These are phyloP conservation scores for Herpotrichia juniperi DNA, from an alignment of 2,329 filamentous ascomycete species.

Conservation along the genomic window DNA sequence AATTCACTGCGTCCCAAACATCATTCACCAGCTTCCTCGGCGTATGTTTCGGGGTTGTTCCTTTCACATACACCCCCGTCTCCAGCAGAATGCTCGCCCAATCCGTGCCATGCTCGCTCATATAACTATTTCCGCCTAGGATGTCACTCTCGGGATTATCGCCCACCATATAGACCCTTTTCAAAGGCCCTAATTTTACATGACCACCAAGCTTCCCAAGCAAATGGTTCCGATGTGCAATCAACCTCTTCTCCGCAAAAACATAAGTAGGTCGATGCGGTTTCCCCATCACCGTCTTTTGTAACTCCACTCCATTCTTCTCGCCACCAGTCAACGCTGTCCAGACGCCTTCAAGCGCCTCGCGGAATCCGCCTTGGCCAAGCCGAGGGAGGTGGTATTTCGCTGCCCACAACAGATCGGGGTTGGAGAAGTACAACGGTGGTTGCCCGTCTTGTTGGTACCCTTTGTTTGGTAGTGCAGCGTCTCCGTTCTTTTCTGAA, in stretches of 20 bases:
- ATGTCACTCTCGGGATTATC: conserved; percentile 82
- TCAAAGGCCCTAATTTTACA: conserved; percentile 59
- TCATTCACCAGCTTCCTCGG: conserved; percentile 73
- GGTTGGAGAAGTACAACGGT: conserved; percentile 83
- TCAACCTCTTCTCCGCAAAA: conserved; percentile 79
- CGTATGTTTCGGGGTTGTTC: conserved; percentile 61
- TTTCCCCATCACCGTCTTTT: conserved; percentile 79
- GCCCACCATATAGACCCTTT: conserved; percentile 90
- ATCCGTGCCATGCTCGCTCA: conserved; percentile 68
- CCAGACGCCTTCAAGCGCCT: conserved; percentile 83
- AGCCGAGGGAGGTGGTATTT: conserved; percentile 83
- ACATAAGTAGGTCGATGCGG: conserved; percentile 78
- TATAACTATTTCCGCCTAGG: conserved; percentile 78
- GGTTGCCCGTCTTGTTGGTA: conserved; percentile 86
- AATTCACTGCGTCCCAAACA: conserved; percentile 77
- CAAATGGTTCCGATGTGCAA: conserved; percentile 61
- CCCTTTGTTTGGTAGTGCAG: conserved; percentile 70
- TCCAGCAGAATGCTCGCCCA: conserved; percentile 81
- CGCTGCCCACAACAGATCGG: conserved; percentile 88
- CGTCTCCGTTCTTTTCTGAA: conserved; percentile 72
- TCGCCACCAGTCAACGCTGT: conserved; percentile 67
- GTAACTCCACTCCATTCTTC: conserved; percentile 59
- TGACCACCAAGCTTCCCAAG: conserved; percentile 41
- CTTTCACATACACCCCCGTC: conserved; percentile 75
- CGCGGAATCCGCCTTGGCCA: conserved; percentile 89